These are phyloP conservation scores for Cucurbita argyrosperma DNA, from an alignment of 306 rosid genomes.

Conservation along the genomic window DNA sequence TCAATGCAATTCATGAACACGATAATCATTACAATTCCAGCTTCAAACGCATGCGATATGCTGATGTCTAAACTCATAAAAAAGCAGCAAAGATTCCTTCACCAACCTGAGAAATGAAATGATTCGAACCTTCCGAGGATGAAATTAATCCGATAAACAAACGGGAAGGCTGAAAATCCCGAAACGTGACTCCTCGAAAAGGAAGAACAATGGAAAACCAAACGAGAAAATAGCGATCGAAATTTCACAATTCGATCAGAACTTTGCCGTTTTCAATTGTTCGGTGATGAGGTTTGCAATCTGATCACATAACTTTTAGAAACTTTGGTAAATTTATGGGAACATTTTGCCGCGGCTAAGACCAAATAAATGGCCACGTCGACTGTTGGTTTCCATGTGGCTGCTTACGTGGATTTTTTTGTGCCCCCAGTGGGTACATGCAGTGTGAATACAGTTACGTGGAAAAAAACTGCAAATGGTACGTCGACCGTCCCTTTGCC, in stretches of 20 bases:
- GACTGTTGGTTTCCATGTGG: not conserved
- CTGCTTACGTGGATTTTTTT: not conserved
- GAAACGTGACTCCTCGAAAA: not conserved
- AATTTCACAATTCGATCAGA: not conserved
- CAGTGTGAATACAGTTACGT: not conserved
- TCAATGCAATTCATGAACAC: not conserved
- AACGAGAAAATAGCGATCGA: not conserved
- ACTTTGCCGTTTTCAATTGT: not conserved
- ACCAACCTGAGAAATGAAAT: not conserved
- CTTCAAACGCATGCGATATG: not conserved
- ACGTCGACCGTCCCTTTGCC: not conserved
- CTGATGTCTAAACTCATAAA: not conserved
- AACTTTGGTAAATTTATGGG: not conserved
- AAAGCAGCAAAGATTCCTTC: not conserved
- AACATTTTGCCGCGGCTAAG: not conserved
- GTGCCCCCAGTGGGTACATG: not conserved
- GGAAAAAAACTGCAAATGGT: not conserved
- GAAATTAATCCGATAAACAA: not conserved
- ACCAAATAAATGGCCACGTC: not conserved
- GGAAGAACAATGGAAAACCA: not conserved
- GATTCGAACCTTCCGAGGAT: not conserved
- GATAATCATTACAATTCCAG: not conserved
- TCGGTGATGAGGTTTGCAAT: not conserved
- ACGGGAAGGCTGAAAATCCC: not conserved
- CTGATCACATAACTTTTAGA: not conserved